Base-by-base conservation (phyloP, 2,329 filamentous ascomycete species). In the Diaporthe sp. region DNA sequence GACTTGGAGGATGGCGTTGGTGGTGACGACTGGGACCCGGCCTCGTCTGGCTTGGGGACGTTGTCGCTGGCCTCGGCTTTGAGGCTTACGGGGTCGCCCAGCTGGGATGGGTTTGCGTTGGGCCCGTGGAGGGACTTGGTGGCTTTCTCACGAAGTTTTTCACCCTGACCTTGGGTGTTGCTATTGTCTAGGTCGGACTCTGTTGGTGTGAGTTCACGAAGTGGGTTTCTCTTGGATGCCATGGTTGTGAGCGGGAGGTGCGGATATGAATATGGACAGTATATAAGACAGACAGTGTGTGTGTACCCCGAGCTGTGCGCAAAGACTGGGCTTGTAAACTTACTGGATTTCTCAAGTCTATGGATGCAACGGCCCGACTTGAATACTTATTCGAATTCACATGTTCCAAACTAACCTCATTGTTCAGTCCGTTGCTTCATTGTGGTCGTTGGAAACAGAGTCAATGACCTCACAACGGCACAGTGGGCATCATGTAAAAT, bases 191-290 rank as follows among this genome's bases (percentile, higher is more conserved):
- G 50, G 40, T 76, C 74, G 28, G 67, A 47, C 58, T 76, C 74
- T 60, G 74, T 76, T 25, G 74, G 74, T 25, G 74, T 76, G 40
- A 76, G 66, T 13, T 74, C 58, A 33, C 72, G 71, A 19, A 76
- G 66, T 22, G 74, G 72, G 55, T 74, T 76, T 30, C 61, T 70
- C 52, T 69, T 76, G 28, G 74, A 47, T 64, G 69, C 30, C 72
- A 76, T 74, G 25, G 15, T 47, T 10, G 25, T 33, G 33, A 38
- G 22, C 30, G 33, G 40, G 28, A 28, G 19, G 13, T n/a, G 28
- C 25, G 42, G 57, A 19, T 28, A 7, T n/a, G 61, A 19, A 55
- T 55, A n/a, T 54, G 28, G 58, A 25, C 2, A 22, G 47, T 22
- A 38, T 17, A 17, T 52, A 42, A 58, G 52, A 38, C 47, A 58